phyloP scores from a whole-genome alignment of 768 basidiomycete genomes.

The Suillus lakei region DNA sequence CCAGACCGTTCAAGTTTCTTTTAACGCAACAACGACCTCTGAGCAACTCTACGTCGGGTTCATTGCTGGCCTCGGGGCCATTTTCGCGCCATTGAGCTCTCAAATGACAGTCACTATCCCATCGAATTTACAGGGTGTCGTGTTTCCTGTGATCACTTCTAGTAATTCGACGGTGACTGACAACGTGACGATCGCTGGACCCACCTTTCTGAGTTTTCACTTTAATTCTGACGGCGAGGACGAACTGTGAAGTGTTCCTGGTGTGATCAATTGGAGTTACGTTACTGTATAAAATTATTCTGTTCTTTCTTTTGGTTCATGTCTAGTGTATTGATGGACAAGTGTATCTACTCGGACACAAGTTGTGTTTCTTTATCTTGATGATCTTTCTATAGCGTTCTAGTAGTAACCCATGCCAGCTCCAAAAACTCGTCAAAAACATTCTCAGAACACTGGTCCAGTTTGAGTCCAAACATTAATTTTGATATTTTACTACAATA shows the following conservation, averaged over 20 bases:
- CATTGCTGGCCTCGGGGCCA: slow-evolving; percentile 37
- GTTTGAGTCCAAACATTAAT: background rate
- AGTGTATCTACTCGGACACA: background rate
- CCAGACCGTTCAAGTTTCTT: slow-evolving; percentile 31
- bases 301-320: background rate
- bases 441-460: background rate
- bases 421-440: background rate
- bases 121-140: slow-evolving; percentile 31
- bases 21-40: slow-evolving; percentile 20
- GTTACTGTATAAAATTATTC: background rate
- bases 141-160: slow-evolving; percentile 43
- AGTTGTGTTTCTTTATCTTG: background rate
- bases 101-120: slow-evolving; percentile 29
- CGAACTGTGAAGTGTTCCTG: background rate
- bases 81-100: slow-evolving; percentile 33
- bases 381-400: background rate
- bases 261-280: background rate
- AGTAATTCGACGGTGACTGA: slow-evolving; percentile 37
- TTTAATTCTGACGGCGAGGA: slow-evolving; percentile 25
- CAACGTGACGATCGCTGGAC: slow-evolving; percentile 47
- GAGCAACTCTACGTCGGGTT: slow-evolving; percentile 39
- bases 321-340: background rate
- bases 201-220: slow-evolving; percentile 33
- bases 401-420: background rate
- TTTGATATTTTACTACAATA: background rate